Base-by-base conservation (phyloP, 441 rosid genomes). In the Jatropha multifida region DNA sequence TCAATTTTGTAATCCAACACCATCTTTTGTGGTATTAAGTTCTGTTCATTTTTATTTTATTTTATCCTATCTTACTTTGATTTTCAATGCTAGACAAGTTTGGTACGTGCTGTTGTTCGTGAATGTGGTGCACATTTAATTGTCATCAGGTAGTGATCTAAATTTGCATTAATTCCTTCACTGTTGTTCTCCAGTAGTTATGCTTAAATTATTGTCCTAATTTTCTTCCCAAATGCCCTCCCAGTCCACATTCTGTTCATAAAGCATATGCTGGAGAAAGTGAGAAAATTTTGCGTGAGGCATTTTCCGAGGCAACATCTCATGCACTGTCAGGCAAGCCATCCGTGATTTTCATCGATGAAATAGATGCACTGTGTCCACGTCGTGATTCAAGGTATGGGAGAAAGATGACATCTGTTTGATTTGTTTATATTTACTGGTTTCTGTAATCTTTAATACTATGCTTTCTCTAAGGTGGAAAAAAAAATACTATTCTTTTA, bases 231-330 rank as follows among this genome's bases (percentile, higher is more conserved):
- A 44, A 61, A 51, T 83, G 71, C 81, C 42, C 51, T 64, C 76
- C 83, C 79, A 93, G 98, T 75, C 95, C 97, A 7, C 92, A 93
- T 83, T 85, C 92, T 81, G 92, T 92, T 73, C 97, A 92, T 79
- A 81, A 86, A 80, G 93, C 92, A 63, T 88, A 89, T 84, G 99
- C 90, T 68, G 99, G 98, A 74, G 98, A 96, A 84, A 92, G 97
- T 61, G 98, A 95, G 88, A 90, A 75, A 82, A 79, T 88, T 69
- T 76, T 95, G 80, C 88, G 96, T 46, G 97, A 93, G 76, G 92
- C 94, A 62, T 96, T 96, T 74, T 72, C 90, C 0, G 89, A 90
- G 69, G 98, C 99, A 72, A 84, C 90, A 67, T 82, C 94, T 58
- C 88, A 85, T 74, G 89, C 90, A 69, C 78, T 26, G 65, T 82